These are phyloP conservation scores for Penicillium freii DNA, from an alignment of 2,329 filamentous ascomycete genomes.

Conservation along the genomic window DNA sequence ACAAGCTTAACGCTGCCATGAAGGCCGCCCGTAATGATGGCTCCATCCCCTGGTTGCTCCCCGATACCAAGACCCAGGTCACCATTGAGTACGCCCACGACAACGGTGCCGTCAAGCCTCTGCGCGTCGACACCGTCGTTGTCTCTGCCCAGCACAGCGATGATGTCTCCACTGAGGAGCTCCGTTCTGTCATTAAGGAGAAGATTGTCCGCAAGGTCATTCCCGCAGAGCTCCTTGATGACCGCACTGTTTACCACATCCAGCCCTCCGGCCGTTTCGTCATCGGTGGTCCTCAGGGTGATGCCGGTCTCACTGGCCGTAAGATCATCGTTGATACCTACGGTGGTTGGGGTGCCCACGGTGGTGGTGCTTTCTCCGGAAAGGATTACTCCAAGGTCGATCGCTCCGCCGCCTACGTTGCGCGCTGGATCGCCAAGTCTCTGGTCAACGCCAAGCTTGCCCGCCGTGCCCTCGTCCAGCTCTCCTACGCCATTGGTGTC, in stretches of 20 bases:
- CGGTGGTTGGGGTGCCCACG: conserved; percentile 99
- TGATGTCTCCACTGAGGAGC: conserved; percentile 83
- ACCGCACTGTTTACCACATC: conserved; percentile 95
- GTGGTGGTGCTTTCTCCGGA: conserved; percentile 99
- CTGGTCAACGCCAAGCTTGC: conserved; percentile 84
- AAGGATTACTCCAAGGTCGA: conserved; percentile 99
- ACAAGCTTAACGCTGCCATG: conserved; percentile 98
- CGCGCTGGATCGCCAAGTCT: conserved; percentile 98
- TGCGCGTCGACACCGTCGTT: conserved; percentile 93
- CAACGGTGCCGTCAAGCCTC: conserved; percentile 81
- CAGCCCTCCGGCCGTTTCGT: conserved; percentile 98
- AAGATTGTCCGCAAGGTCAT: conserved; percentile 97
- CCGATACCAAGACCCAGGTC: conserved; percentile 99
- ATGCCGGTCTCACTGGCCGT: conserved; percentile 95
- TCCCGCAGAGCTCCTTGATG: conserved; percentile 85
- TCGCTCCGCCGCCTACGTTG: conserved; percentile 94
- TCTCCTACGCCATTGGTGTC: conserved; percentile 99
- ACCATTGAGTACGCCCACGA: conserved; percentile 99
- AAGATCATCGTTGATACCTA: conserved; percentile 99
- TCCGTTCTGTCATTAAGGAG: conserved; percentile 92
- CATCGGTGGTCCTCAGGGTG: conserved; percentile 98
- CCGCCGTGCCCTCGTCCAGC: conserved; percentile 91
- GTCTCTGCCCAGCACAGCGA: conserved; percentile 92
- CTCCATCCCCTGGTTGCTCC: conserved; percentile 86
- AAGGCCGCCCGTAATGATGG: conserved; percentile 83